phyloP scores from a whole-genome alignment of 345 rosid species.

The Noccaea bulbosa region DNA sequence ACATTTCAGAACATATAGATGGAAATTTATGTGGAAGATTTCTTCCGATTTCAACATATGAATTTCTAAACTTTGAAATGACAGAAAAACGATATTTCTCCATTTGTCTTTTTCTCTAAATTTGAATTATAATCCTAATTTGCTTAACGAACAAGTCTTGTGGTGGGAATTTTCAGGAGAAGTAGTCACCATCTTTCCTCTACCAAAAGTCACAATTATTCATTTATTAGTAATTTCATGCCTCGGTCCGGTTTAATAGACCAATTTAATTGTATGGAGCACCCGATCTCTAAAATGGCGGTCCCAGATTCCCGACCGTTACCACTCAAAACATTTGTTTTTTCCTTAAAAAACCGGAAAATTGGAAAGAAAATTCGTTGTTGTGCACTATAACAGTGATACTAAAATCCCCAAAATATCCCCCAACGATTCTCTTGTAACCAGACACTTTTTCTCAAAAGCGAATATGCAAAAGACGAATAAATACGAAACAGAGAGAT shows the following conservation, averaged over 20 bases:
- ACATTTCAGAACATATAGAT: neutral
- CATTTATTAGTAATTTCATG: slow-evolving; percentile 6
- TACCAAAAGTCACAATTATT: neutral
- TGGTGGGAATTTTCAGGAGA: neutral
- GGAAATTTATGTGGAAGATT: neutral
- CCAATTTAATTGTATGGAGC: slow-evolving; percentile 1
- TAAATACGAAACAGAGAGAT: slow-evolving; percentile 40
- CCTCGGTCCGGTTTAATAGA: slow-evolving; percentile 22
- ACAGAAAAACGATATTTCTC: too few relatives aligned
- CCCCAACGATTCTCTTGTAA: slow-evolving; percentile 20
- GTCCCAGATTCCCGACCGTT: slow-evolving; percentile 50
- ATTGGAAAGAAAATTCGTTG: slow-evolving; percentile 13
- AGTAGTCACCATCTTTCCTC: slow-evolving; percentile 16
- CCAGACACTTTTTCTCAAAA: slow-evolving; percentile 16
- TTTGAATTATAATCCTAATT: neutral
- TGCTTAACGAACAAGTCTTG: neutral
- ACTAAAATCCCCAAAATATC: slow-evolving; percentile 30
- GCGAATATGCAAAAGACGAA: slow-evolving; percentile 27
- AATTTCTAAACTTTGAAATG: too few relatives aligned
- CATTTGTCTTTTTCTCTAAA: too few relatives aligned
- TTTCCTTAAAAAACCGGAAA: slow-evolving; percentile 18
- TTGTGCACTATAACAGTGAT: slow-evolving; percentile 14
- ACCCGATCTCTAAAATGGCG: slow-evolving; percentile 40
- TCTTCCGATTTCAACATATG: too few relatives aligned
- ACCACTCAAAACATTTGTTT: slow-evolving; percentile 38